Conservation (phyloP, 176 grass and related monocot genomes). For the Saccharum officinarum region DNA sequence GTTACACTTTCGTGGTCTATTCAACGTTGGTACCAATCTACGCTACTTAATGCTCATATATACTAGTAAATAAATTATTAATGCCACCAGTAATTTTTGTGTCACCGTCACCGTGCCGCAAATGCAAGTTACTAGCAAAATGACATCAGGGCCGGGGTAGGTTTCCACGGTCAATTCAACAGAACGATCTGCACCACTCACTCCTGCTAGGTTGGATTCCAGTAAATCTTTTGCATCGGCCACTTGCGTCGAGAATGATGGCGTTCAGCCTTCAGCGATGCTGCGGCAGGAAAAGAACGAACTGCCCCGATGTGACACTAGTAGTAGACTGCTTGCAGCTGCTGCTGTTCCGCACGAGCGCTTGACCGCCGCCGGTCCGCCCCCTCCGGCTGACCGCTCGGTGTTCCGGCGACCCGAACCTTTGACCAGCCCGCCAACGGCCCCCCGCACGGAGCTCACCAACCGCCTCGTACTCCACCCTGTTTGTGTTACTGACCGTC, state of each 20-base stretch:
- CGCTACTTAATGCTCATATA: not conserved
- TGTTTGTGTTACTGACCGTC: rapidly evolving
- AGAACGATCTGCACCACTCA: not conserved
- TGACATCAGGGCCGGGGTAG: not conserved
- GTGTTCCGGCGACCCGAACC: not conserved
- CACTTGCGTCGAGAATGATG: not conserved
- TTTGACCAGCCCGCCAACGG: conserved; percentile 17
- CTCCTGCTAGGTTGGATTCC: not conserved
- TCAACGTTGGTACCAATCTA: no score
- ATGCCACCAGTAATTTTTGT: not conserved
- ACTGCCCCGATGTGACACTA: not conserved
- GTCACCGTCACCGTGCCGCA: not conserved
- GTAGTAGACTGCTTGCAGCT: not conserved
- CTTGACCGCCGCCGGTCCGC: conserved; percentile 43
- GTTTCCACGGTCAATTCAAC: conserved; percentile 18
- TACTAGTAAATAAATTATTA: not conserved
- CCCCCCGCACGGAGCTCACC: not conserved
- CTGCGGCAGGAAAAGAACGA: not conserved
- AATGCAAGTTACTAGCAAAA: not conserved
- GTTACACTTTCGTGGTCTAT: no score
- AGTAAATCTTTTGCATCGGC: not conserved
- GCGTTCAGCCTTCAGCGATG: not conserved
- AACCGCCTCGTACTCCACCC: not conserved
- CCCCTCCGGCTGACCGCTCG: conserved; percentile 36
- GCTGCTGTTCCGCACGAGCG: conserved; percentile 40